These are phyloP conservation scores for Nothophytophthora sp. DNA, from an alignment of 352 stramenopile genomes.

Conservation along the genomic window DNA sequence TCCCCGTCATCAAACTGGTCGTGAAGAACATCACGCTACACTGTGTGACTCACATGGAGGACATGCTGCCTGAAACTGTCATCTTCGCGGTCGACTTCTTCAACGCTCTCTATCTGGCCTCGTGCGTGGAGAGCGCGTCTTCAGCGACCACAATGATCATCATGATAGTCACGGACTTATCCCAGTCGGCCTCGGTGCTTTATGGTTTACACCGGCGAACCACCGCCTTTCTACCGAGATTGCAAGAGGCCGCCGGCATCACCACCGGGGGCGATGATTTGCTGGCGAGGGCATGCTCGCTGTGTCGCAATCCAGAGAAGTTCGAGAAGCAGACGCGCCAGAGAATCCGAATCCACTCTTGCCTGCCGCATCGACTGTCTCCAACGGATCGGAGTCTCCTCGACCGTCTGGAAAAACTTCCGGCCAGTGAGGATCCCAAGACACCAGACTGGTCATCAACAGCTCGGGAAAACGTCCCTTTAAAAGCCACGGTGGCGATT, in stretches of 20 bases:
- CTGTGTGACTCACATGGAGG: background rate
- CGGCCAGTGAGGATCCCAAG: too few relatives aligned
- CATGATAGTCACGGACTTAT: slow-evolving; percentile 25
- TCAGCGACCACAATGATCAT: slow-evolving; percentile 14
- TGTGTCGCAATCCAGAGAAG: background rate
- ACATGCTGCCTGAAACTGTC: slow-evolving; percentile 13
- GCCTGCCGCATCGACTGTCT: background rate
- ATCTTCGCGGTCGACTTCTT: slow-evolving; percentile 37
- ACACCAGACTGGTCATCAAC: too few relatives aligned
- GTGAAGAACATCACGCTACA: slow-evolving; percentile 19
- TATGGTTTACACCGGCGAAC: slow-evolving; percentile 11
- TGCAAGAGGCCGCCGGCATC: background rate
- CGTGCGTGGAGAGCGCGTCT: slow-evolving; percentile 28
- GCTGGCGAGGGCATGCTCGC: slow-evolving; percentile 7
- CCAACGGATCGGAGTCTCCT: too few relatives aligned
- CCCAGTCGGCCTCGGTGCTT: slow-evolving; percentile 11
- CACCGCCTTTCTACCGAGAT: slow-evolving; percentile 1
- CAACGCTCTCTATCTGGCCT: slow-evolving; percentile 27
- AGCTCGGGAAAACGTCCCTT: too few relatives aligned
- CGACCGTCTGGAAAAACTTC: too few relatives aligned
- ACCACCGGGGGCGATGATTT: background rate
- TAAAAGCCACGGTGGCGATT: background rate
- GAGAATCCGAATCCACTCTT: background rate
- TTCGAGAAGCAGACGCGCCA: background rate
- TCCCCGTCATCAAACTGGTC: slow-evolving; percentile 23